Base-by-base conservation (phyloP, 2,329 filamentous ascomycete genomes). In the Fusarium devonianum region DNA sequence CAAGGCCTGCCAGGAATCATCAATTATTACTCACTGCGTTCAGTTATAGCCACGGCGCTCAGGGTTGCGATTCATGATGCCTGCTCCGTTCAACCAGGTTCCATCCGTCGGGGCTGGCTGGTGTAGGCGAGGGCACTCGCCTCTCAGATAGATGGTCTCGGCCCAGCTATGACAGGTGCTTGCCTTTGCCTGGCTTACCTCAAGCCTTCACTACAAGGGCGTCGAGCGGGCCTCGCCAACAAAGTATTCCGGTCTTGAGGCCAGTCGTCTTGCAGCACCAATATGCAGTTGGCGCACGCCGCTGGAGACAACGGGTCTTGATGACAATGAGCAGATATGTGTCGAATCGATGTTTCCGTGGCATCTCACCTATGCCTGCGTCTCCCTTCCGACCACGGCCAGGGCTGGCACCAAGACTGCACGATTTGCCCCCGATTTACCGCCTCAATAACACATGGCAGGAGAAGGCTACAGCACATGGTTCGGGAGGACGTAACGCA, bases 41-140 rank as follows among this genome's bases (percentile, higher is more conserved):
- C 56, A 56, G 53, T 56, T 60, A 60, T 53, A 62, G 56, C 52
- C 34, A 18, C 44, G 41, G 23, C 49, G 36, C 37, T 18, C 44
- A 51, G 46, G 51, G 43, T 46, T 44, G 42, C 59, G 59, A 64
- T 59, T 64, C 62, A 64, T 36, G 33, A 62, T 63, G 60, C 60
- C 47, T 63, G 60, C 42, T 52, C 44, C 32, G 38, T 53, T 50
- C 52, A 46, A 35, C 47, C 46, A 40, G 40, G 36, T 30, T 47
- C 46, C 34, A 58, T 58, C 56, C 56, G 51, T 56, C 56, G 53
- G 35, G 38, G 45, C 56, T 36, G 52, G 43, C 56, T 36, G 52
- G 43, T 58, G 54, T 49, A 41, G 46, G 49, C 44, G 46, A 39
- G 46, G 38, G 30, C 49, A 30, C 17, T 45, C 48, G 36, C 50